Evolutionary conservation across 2,329 filamentous ascomycete species (phyloP), one percentile per base, ranked within the genome.

Genomic region (Aspergillus jensenii): DNA sequence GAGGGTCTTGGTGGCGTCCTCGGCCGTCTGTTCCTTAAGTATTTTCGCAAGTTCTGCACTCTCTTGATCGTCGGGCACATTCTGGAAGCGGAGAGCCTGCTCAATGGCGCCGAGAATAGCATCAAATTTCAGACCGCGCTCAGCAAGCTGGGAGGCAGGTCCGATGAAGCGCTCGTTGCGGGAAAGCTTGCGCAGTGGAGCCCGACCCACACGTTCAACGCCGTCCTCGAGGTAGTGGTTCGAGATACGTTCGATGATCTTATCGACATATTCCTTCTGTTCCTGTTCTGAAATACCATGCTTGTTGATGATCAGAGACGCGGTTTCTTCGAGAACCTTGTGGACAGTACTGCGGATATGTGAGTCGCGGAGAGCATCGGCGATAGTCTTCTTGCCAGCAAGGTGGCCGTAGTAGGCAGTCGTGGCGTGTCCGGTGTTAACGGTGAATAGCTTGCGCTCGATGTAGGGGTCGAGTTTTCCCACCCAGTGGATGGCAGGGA

Each of bases 381-480:
- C 91, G 66, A 99, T 91, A 60, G 90, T 96, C 71, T 85, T 83
- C 83, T 96, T 93, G 71, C 90, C 87, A 65, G 87, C 85, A 79
- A 92, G 84, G 84, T 96, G 90, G 55, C 93, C 93, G 77, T 95
- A 93, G 84, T 98, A 98, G 59, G 95, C 93, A 19, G 93, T 93
- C 7, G 93, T 96, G 59, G 95, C 95, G 74, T 99, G 95, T 56
- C 92, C 90, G 21, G 95, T 99, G 85, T 99, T 99, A 84, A 99
- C 93, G 21, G 95, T 99, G 84, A 93, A 99, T 64, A 99, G 88
- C 85, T 99, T 99, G 77, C 95, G 93, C 87, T 99, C 95, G 70
- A 99, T 98, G 81, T 93, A 99, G 58, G 95, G 95, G 72, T 88
- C 84, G 31, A 99, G 86, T 79, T 98, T 84, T 64, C 91, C 87